Percentiles rank a stretch among this genome's conserved stretches.
Conservation (phyloP, 2,329 filamentous ascomycete genomes). For the Colletotrichum trifolii region DNA sequence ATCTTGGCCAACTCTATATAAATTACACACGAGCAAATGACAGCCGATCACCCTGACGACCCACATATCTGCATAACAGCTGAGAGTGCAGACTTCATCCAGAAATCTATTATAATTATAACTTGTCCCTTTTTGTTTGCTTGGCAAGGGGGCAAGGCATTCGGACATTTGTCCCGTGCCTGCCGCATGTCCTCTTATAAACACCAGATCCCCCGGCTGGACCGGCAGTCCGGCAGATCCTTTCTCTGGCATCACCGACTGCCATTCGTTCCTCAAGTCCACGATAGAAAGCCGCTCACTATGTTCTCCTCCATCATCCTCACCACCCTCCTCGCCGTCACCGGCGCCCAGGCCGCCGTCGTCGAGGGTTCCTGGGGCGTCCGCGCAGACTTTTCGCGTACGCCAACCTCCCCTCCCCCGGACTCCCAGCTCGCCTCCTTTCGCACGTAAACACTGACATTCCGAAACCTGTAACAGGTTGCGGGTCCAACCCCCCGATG, state of each 20-base stretch:
- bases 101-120: not conserved
- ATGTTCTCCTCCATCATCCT: slow-evolving; percentile 10
- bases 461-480: not conserved
- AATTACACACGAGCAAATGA: slow-evolving; percentile 8
- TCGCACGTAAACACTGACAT: too few relatives aligned
- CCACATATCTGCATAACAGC: too few relatives aligned
- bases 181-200: too few relatives aligned
- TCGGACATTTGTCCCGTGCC: too few relatives aligned
- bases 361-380: slow-evolving; percentile 10
- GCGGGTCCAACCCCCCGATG: slow-evolving; percentile 3
- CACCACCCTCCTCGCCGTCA: slow-evolving; percentile 4
- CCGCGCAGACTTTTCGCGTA: slow-evolving; percentile 21
- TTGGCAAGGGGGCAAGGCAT: too few relatives aligned
- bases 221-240: too few relatives aligned
- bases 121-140: too few relatives aligned
- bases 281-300: not conserved
- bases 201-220: too few relatives aligned
- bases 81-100: not conserved
- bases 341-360: slow-evolving; percentile 2
- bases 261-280: not conserved
- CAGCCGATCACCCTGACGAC: too few relatives aligned
- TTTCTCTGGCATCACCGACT: not conserved
- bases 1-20: slow-evolving; percentile 21
- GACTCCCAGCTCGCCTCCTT: too few relatives aligned
- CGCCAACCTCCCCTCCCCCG: not conserved